A percentile compares a stretch with the other conserved stretches of the same genome.
phyloP scores from a whole-genome alignment of 108 stramenopile species.

The Cafeteria roenbergensis region DNA sequence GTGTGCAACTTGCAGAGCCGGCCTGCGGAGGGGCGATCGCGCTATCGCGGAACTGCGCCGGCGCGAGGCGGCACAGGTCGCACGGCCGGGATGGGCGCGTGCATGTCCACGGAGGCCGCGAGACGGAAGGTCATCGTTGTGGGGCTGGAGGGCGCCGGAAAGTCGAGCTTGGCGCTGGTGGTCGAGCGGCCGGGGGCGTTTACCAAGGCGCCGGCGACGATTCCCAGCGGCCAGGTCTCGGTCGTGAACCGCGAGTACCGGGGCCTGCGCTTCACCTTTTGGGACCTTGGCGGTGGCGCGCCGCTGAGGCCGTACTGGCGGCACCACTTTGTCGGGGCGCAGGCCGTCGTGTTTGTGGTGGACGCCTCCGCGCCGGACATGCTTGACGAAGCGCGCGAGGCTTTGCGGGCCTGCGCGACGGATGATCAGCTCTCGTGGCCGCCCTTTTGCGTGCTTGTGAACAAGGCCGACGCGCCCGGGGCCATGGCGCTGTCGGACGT shows the following conservation, averaged over 20 bases:
- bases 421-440: neutral
- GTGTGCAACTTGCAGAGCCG: too few species aligned
- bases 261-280: neutral
- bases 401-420: neutral
- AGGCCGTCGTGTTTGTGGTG: conserved; percentile 12
- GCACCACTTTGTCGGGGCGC: neutral
- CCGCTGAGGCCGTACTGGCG: neutral
- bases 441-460: conserved; percentile 3
- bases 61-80: too few species aligned
- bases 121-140: conserved; percentile 1
- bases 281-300: conserved; percentile 1
- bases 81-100: too few species aligned
- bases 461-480: conserved; percentile 2
- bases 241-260: neutral
- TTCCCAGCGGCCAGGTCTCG: neutral
- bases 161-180: neutral
- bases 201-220: neutral
- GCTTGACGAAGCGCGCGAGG: conserved; percentile 1
- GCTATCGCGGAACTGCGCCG: too few species aligned
- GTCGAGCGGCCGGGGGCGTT: neutral
- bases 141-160: conserved; percentile 9
- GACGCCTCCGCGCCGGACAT: conserved; percentile 2
- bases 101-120: neutral
- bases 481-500: too few species aligned
- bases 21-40: too few species aligned